Evolutionary conservation across 148 eudicot genomes (phyloP).

Genomic region (Arbutus unedo): DNA sequence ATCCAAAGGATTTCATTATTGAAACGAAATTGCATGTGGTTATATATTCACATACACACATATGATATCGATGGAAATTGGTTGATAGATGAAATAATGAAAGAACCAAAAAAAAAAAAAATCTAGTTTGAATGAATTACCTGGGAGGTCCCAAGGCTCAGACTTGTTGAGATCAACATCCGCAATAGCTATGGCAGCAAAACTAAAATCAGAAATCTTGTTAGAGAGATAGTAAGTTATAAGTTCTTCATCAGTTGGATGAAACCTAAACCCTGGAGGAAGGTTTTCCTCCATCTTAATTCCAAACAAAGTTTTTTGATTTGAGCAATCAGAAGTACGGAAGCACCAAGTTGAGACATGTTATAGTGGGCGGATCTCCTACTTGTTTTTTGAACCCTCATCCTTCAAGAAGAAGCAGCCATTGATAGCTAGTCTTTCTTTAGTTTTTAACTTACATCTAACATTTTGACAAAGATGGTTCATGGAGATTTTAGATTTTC

Average conservation of each 20-base stretch:
- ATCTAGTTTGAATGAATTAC: constrained; percentile 23
- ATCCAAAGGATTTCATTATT: too few species aligned
- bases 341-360: neutral
- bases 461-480: constrained; percentile 50
- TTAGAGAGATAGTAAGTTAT: constrained; percentile 55
- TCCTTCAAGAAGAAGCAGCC: constrained; percentile 42
- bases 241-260: constrained; percentile 83
- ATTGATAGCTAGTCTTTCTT: constrained; percentile 26
- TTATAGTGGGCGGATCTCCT: neutral
- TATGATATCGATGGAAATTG: neutral
- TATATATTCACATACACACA: too few species aligned
- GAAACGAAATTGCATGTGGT: too few species aligned
- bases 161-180: constrained; percentile 89
- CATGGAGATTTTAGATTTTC: neutral
- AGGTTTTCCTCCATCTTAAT: constrained; percentile 68
- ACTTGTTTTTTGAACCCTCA: neutral
- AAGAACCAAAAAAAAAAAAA: neutral
- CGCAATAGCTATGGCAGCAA: constrained; percentile 56
- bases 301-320: neutral
- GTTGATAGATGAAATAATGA: too few species aligned
- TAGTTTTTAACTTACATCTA: constrained; percentile 38
- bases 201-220: constrained; percentile 64
- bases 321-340: constrained; percentile 4
- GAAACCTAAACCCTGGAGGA: constrained; percentile 88
- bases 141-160: constrained; percentile 94